Conservation (phyloP, 1,139 yeast genomes). For the Blastobotrys arbuscula region DNA sequence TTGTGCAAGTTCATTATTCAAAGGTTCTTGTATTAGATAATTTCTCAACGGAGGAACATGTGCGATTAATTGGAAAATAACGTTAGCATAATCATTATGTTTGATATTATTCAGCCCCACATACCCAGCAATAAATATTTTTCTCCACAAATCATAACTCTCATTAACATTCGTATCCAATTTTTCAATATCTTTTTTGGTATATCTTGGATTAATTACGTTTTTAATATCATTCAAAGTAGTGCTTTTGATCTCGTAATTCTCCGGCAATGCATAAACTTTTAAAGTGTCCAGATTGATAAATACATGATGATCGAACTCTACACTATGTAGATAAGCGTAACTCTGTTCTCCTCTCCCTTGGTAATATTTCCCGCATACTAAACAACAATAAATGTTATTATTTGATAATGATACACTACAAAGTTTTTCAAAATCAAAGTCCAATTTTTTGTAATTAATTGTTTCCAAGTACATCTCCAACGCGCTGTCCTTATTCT, state of each 20-base stretch:
- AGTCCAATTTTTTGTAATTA: constrained; percentile 52
- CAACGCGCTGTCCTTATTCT: neutral
- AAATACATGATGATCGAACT: constrained; percentile 57
- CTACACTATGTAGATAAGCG: constrained; percentile 63
- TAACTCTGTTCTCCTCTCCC: constrained; percentile 61
- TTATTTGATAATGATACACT: constrained; percentile 53
- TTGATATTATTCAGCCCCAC: constrained; percentile 57
- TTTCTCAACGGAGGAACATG: constrained; percentile 54
- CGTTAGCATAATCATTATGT: constrained; percentile 50
- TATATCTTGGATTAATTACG: constrained; percentile 50
- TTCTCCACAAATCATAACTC: constrained; percentile 34
- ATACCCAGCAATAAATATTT: constrained; percentile 54
- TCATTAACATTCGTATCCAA: constrained; percentile 28
- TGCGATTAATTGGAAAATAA: constrained; percentile 48
- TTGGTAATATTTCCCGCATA: constrained; percentile 68
- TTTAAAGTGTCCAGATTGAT: constrained; percentile 48
- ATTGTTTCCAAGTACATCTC: constrained; percentile 48
- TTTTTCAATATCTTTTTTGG: constrained; percentile 31
- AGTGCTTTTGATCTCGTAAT: constrained; percentile 36
- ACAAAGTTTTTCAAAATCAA: constrained; percentile 66
- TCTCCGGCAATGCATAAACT: constrained; percentile 59
- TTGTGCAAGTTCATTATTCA: constrained; percentile 25
- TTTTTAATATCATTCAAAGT: constrained; percentile 48
- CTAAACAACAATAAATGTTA: constrained; percentile 66
- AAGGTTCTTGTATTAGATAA: constrained; percentile 37